Conservation (phyloP, 257 asterid species). For the Cynanchum wilfordii region DNA sequence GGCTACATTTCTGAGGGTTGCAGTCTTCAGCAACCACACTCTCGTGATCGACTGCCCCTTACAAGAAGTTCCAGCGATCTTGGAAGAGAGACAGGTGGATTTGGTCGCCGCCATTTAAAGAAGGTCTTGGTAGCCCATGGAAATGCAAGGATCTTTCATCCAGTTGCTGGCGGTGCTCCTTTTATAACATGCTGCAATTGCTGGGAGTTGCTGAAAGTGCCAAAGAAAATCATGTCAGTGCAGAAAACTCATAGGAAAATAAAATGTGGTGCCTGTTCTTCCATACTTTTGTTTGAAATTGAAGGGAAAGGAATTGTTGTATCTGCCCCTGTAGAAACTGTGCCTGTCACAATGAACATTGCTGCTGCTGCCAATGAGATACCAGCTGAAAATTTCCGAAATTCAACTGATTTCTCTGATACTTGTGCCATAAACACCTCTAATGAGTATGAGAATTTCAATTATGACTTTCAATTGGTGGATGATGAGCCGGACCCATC, state of each 20-base stretch:
- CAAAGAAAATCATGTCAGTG: conserved; percentile 40
- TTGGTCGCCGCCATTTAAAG: conserved; percentile 43
- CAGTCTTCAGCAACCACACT: conserved; percentile 24
- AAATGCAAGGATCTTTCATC: conserved; percentile 33
- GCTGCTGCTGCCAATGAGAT: conserved; percentile 44
- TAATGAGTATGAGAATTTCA: conserved; percentile 39
- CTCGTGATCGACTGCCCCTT: conserved; percentile 34
- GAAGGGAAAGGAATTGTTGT: conserved; percentile 43
- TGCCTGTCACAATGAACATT: conserved; percentile 40
- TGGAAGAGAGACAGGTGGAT: conserved; percentile 47
- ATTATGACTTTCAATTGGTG: conserved; percentile 19
- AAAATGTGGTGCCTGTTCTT: conserved; percentile 89
- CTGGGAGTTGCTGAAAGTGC: conserved; percentile 66
- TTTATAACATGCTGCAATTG: conserved; percentile 76
- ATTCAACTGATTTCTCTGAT: conserved; percentile 37
- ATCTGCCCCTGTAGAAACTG: conserved; percentile 45
- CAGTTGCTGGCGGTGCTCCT: conserved; percentile 93
- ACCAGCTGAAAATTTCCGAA: conserved; percentile 40
- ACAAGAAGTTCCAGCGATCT: conserved; percentile 45
- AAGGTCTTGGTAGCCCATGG: conserved; percentile 38
- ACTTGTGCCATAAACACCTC: conserved; percentile 30
- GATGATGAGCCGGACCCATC: conserved; percentile 30
- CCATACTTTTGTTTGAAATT: conserved; percentile 52
- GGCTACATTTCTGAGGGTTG: conserved; percentile 37
- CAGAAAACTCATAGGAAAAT: conserved; percentile 44